Evolutionary conservation across 2,329 filamentous ascomycete species (phyloP), one percentile per base, ranked within the genome.

Genomic region (Ceratocystis smalleyi): DNA sequence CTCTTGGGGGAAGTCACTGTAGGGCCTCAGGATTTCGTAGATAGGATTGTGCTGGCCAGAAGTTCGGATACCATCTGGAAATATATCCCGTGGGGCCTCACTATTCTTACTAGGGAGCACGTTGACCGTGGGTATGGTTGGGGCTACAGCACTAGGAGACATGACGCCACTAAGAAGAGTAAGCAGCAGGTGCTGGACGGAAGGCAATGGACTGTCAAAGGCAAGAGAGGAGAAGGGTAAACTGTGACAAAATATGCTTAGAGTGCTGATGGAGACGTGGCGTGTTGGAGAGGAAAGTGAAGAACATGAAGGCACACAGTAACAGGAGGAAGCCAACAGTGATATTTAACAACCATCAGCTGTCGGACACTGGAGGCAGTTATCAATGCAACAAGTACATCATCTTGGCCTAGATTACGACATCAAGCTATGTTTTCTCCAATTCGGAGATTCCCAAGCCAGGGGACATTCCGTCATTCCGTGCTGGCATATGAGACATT

Each of bases 11-110:
- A 91, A 92, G 17, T 80, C 78, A 0, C 80, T 77, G 72, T 89
- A 92, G 0, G 86, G 81, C 60, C 75, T 77, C n/a, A 92, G 74
- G 7, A 79, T 75, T 40, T 84, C 78, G 71, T 85, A 86, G 43
- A 88, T 73, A 1, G 89, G 88, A 27, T 81, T 77, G 69, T 88
- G 85, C 72, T 92, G 88, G 47, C 88, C 88, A 0, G 86, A 80
- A 0, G 79, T 81, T 54, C 76, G 74, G 71, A 78, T 77, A 47
- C 77, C 77, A 61, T 79, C 77, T 3, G 77, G 77, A 70, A 78
- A 79, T 67, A 77, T 71, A 67, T 71, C 68, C 15, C 69, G 70
- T 1, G 74, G 72, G 0, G 73, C 74, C 19, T 74, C 70, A 55
- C 71, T 63, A 68, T 74, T 74, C 68, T 73, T 73, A 5, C 6